These are phyloP conservation scores for Breynia disticha DNA, from an alignment of 441 rosid genomes.

Conservation along the genomic window DNA sequence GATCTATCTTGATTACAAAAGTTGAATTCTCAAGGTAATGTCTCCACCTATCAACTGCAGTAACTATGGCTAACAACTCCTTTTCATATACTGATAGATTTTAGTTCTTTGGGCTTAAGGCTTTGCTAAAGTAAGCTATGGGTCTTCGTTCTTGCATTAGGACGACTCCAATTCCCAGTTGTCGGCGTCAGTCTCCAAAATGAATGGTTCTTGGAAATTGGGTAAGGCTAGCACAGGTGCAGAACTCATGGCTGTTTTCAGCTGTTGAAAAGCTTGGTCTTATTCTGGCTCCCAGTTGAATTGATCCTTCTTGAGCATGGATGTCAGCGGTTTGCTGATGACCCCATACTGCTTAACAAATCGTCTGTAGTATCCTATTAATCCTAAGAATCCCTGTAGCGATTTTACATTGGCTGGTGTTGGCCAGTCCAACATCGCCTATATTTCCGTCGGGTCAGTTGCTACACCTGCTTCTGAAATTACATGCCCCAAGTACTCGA, in stretches of 20 bases:
- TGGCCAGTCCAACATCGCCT: neutral
- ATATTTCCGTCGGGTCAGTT: neutral
- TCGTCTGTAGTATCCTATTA: neutral
- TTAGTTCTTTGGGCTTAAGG: neutral
- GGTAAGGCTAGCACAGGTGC: neutral
- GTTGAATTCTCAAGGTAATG: neutral
- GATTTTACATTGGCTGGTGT: neutral
- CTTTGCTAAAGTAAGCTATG: neutral
- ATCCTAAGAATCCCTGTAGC: neutral
- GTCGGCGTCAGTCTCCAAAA: too few relatives aligned
- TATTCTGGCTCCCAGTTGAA: accelerated
- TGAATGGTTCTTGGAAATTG: neutral
- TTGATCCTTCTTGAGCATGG: neutral
- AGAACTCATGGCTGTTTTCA: neutral
- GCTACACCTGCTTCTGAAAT: neutral
- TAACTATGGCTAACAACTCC: neutral
- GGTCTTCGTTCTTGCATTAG: neutral
- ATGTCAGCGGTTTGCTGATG: neutral
- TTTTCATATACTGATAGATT: too few relatives aligned
- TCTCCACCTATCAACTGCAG: neutral
- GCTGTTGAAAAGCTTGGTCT: accelerated
- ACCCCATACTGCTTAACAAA: neutral
- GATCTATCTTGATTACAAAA: neutral
- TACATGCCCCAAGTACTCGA: neutral
- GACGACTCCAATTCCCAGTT: neutral